Base-by-base conservation (phyloP, 192 early-diverging fungal genomes). In the Coemansia sp. region DNA sequence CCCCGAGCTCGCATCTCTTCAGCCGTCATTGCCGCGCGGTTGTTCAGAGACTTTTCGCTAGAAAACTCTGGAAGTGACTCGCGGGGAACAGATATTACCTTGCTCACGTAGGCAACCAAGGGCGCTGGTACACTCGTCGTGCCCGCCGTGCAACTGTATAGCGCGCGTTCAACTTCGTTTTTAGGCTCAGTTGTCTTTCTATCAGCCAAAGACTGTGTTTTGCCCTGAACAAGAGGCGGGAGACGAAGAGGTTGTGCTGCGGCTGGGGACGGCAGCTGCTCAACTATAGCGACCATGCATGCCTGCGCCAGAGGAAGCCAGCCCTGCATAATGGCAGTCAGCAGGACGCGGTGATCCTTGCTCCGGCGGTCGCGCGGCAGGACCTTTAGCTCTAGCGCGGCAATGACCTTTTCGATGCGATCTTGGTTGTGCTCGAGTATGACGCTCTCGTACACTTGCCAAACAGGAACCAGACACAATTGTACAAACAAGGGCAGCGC, bases 231-330 rank as follows among this genome's bases (percentile, higher is more conserved):
- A 47, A 99, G 89, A 36, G 83, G 88, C 18, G 95, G 92, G 29
- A 98, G 85, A 29, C 96, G 88, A 18, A 90, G 58, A 24, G 76
- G 74, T 76, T 98, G 97, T 0, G 97, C 98, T 1, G 74, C 87
- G 11, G 81, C 66, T 1, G 98, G 98, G 5, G 90, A 92, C 4
- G 98, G 98, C 20, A 98, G 76, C 63, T 96, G 88, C 43, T 99
- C 93, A 9, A 98, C 87, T 10, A 94, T 91, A 0, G 95, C 86
- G 13, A 96, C 77, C 44, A 99, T 89, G 29, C 97, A 90, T 29
- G 95, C 88, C 3, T 90, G 87, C 6, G 96, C 92, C 55, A 99
- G 86, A 3, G 98, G 96, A 2, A 99, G 87, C 98, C 98, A 99
- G 75, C 95, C 95, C 34, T 86, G 86, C 86, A 97, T 95, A 31